Base-by-base conservation (phyloP, 2,329 filamentous ascomycete genomes). In the Geoglossum cookeanum region DNA sequence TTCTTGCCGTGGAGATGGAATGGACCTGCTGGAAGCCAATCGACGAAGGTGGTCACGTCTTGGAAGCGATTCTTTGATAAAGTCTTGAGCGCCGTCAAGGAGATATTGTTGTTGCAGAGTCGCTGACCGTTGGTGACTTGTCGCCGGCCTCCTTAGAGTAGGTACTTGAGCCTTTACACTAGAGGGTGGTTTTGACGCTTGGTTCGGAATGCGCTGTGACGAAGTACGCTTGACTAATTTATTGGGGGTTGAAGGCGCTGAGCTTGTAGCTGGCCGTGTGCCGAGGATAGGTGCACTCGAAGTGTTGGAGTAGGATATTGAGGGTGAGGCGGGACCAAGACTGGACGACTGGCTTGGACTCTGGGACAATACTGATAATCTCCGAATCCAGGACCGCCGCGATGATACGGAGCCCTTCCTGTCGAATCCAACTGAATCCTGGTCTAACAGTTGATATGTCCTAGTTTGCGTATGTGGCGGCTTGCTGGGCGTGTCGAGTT, bases 221-320 rank as follows among this genome's bases (percentile, higher is more conserved):
- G 81, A 76, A 42, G 79, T 75, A 59, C 85, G 80, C 70, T 91
- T 91, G 56, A 89, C 84, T 45, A 90, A 74, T 71, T 87, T 89
- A 68, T 90, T 90, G 17, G 81, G 83, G 7, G 79, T 72, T 35
- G 79, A 68, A 62, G 68, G 69, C 61, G 67, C 70, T 17, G 67
- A 59, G 17, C 72, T 65, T 48, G 65, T 65, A 61, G 67, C 63
- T 30, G 57, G 59, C 51, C 63, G 60, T 56, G 27, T 15, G 15
- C 22, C 66, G 27, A 84, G 68, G 58, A 88, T 84, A 15, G 84
- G 81, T 29, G 77, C 79, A 1, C 75, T 77, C 39, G 84, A 87
- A 59, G 76, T 78, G 69, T 85, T 78, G 17, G 83, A 85, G 66
- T 79, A 78, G 52, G 75, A 75, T 45, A 86, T 67, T 1, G 83